phyloP scores from a whole-genome alignment of 257 asterid species.

The Nicotiana undulata region DNA sequence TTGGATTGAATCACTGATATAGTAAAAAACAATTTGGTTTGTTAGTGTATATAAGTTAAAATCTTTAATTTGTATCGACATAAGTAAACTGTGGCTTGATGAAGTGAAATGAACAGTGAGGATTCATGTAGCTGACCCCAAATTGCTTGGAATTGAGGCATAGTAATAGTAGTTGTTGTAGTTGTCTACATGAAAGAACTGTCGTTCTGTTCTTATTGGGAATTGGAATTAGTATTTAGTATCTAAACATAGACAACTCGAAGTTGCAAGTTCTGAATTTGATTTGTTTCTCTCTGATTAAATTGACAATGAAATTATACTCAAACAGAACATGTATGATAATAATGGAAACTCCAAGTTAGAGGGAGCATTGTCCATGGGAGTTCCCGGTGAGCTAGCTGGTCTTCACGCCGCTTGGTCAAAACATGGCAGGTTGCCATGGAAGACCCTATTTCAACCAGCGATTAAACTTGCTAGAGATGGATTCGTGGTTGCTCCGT shows the following conservation, averaged over 20 bases:
- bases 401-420: constrained; percentile 83
- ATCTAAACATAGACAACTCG: not conserved
- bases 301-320: not conserved
- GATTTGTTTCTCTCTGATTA: not conserved
- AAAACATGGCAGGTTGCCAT: constrained; percentile 63
- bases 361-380: constrained; percentile 67
- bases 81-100: too few relatives aligned
- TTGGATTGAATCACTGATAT: not conserved
- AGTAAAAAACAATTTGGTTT: not conserved
- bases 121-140: not conserved
- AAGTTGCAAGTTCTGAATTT: not conserved
- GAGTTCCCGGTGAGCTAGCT: constrained; percentile 88
- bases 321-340: constrained; percentile 71
- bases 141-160: not conserved
- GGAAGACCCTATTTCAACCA: constrained; percentile 61
- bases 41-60: too few relatives aligned
- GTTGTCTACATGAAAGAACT: not conserved
- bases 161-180: not conserved
- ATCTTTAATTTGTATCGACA: too few relatives aligned
- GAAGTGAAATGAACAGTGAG: not conserved
- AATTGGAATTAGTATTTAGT: not conserved
- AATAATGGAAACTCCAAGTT: constrained; percentile 34
- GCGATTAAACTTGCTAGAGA: constrained; percentile 69
- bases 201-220: not conserved
- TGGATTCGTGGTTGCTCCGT: constrained; percentile 69